Conservation (phyloP, 306 rosid species). For the Acacia crassicarpa region DNA sequence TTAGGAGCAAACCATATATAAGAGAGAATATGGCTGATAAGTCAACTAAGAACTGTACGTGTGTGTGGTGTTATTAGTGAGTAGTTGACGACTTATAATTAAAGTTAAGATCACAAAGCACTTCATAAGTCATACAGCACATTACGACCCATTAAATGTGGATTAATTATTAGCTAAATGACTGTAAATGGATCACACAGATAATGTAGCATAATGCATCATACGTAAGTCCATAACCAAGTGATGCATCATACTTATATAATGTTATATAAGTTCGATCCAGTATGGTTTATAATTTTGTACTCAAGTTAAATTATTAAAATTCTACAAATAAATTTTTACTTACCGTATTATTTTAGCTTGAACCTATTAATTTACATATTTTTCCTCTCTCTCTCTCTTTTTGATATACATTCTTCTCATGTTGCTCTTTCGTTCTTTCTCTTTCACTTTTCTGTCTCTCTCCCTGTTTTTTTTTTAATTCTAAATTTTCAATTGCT, state of each 20-base stretch:
- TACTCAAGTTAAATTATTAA: too few relatives aligned
- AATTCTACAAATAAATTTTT: too few relatives aligned
- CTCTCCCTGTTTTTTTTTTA: too few relatives aligned
- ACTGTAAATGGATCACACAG: background rate
- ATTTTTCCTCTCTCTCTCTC: background rate
- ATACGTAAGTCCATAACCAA: background rate
- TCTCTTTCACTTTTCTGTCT: background rate
- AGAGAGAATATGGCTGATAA: background rate
- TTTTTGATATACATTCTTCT: too few relatives aligned
- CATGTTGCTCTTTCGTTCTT: background rate
- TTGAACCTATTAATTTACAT: background rate
- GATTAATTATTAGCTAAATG: background rate
- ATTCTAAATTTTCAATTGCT: background rate
- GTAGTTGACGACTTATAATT: background rate
- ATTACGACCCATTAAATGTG: background rate
- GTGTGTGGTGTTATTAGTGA: background rate
- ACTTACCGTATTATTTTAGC: too few relatives aligned
- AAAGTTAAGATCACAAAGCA: background rate
- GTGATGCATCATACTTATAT: background rate
- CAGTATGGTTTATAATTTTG: background rate
- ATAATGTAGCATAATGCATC: background rate
- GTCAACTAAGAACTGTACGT: background rate
- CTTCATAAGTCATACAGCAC: background rate
- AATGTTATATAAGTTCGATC: too few relatives aligned
- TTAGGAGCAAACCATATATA: background rate